Percentiles rank a stretch among this genome's conserved stretches.
phyloP scores from a whole-genome alignment of 192 early-diverging fungal species.

The Mortierella hygrophila region DNA sequence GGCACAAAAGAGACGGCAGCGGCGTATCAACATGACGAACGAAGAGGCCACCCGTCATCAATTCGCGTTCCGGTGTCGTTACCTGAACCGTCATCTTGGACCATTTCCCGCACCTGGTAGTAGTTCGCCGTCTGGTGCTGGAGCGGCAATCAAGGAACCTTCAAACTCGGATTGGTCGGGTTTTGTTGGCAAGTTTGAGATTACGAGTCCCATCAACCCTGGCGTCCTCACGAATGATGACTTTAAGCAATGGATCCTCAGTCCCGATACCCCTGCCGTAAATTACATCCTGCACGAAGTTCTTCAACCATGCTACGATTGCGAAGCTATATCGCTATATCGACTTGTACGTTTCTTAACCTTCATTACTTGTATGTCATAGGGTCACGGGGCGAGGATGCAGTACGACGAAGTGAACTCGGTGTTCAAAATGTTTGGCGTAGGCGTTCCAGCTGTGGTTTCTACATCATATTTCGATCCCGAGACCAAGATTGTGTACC shows the following conservation, averaged over 20 bases:
- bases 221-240: constrained; percentile 8
- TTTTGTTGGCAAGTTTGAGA: constrained; percentile 40
- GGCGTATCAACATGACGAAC: neutral
- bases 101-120: neutral
- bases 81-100: constrained; percentile 25
- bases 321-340: neutral
- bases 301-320: neutral
- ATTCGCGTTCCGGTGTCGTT: constrained; percentile 9
- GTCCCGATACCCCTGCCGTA: constrained; percentile 15
- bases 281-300: neutral
- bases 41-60: constrained; percentile 23
- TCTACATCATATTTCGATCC: constrained; percentile 13
- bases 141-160: neutral
- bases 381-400: constrained; percentile 31
- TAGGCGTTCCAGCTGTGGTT: constrained; percentile 23
- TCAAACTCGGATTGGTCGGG: constrained; percentile 15
- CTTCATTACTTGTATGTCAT: neutral
- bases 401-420: constrained; percentile 30
- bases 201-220: constrained; percentile 24
- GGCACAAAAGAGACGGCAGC: constrained; percentile 15
- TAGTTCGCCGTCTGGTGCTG: neutral
- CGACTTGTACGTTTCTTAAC: neutral
- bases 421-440: constrained; percentile 3
- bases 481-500: constrained; percentile 22
- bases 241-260: constrained; percentile 33